Conservation (phyloP, 2,329 filamentous ascomycete genomes). For the Clarireedia sp. region DNA sequence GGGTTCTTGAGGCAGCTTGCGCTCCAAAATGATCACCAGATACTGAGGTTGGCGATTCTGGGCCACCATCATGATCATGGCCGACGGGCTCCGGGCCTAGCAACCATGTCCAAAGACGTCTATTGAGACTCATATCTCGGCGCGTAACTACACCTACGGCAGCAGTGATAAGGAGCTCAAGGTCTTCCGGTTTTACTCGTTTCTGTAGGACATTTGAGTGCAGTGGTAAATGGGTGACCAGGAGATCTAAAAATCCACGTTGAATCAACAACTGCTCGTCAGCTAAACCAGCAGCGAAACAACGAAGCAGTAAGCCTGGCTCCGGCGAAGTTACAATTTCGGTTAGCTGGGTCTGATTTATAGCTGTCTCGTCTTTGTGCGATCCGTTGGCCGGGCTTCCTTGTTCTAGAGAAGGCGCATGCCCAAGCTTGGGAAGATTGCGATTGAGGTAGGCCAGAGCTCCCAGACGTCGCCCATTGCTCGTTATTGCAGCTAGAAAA, state of each 20-base stretch:
- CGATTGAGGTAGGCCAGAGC: slow-evolving; percentile 80
- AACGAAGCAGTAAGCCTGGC: slow-evolving; percentile 80
- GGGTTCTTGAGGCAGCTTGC: slow-evolving; percentile 48
- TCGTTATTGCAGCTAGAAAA: slow-evolving; percentile 88
- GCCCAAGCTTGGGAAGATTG: slow-evolving; percentile 64
- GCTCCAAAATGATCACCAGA: slow-evolving; percentile 21
- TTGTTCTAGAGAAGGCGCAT: slow-evolving; percentile 30
- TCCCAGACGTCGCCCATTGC: slow-evolving; percentile 73
- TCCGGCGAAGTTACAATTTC: slow-evolving; percentile 78
- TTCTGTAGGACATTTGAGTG: slow-evolving; percentile 74
- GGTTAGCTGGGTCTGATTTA: slow-evolving; percentile 43
- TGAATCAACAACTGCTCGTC: slow-evolving; percentile 90
- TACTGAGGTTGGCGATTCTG: slow-evolving; percentile 36
- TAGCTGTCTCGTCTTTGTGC: slow-evolving; percentile 29
- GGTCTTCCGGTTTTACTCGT: slow-evolving; percentile 63
- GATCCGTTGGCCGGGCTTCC: slow-evolving; percentile 21
- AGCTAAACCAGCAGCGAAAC: slow-evolving; percentile 80
- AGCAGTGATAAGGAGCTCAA: slow-evolving; percentile 73
- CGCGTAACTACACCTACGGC: slow-evolving; percentile 81
- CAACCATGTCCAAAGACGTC: slow-evolving; percentile 93
- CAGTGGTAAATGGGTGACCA: slow-evolving; percentile 84
- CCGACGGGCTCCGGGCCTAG: slow-evolving; percentile 62
- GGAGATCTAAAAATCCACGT: slow-evolving; percentile 82
- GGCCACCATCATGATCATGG: slow-evolving; percentile 39
- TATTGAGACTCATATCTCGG: slow-evolving; percentile 93